Percentiles rank a stretch among this genome's conserved stretches.
These are phyloP conservation scores for Verbascum thapsus DNA, from an alignment of 257 asterid genomes.

Conservation along the genomic window DNA sequence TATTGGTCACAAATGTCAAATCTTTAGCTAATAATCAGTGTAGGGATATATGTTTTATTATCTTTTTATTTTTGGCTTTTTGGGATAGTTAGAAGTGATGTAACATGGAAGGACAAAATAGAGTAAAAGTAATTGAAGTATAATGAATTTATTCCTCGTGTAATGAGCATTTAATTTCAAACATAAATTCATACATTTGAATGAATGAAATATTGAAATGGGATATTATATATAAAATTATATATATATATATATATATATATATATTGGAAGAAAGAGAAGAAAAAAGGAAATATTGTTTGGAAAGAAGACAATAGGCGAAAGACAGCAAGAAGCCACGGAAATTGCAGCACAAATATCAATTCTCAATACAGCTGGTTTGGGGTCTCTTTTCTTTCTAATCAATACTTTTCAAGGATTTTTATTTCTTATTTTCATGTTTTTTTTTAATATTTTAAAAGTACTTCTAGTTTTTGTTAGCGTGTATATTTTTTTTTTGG, in stretches of 20 bases:
- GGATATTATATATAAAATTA: no score
- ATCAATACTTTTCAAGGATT: no score
- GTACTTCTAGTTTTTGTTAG: no score
- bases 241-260: no score
- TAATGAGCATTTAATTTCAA: conserved; percentile 7
- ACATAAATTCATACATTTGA: no score
- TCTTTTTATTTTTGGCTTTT: conserved; percentile 20
- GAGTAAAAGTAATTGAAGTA: neutral
- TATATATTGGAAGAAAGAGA: conserved; percentile 6
- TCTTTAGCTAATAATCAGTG: conserved; percentile 1
- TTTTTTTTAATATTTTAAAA: no score
- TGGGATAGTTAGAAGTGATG: conserved; percentile 37
- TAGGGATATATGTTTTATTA: neutral
- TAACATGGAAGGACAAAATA: conserved; percentile 44
- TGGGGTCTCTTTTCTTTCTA: no score
- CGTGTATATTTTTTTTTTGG: no score
- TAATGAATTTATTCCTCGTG: neutral
- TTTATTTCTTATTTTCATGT: no score
- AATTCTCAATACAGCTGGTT: no score
- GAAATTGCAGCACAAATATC: neutral
- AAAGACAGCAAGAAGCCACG: conserved; percentile 46
- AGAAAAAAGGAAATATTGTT: neutral
- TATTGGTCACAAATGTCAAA: conserved; percentile 20
- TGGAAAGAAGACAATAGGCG: conserved; percentile 27
- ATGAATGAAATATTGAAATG: no score